A percentile compares a stretch with the other conserved stretches of the same genome.
Conservation (phyloP, 2,329 filamentous ascomycete genomes). For the Periconia sp. region DNA sequence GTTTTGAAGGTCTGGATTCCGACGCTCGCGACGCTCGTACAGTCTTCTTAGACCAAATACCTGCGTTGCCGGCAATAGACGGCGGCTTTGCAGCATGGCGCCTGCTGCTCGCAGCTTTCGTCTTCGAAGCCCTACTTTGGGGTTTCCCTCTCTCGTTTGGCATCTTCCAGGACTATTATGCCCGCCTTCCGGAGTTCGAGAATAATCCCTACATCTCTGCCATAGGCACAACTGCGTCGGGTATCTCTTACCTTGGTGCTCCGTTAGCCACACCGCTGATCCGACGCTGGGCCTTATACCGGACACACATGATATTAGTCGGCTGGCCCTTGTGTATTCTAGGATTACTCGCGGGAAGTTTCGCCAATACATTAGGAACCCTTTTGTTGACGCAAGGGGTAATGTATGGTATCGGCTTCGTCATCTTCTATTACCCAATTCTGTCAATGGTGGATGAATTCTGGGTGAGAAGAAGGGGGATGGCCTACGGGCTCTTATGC, state of each 20-base stretch:
- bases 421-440: conserved; percentile 55
- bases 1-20: no score
- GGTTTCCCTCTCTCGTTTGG: conserved; percentile 29
- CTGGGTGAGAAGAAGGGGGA: conserved; percentile 57
- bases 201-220: conserved; percentile 17
- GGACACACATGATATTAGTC: conserved; percentile 32
- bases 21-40: no score
- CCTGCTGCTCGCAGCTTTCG: conserved; percentile 56
- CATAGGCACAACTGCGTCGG: conserved; percentile 32
- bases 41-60: no score
- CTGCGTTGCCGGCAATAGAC: conserved; percentile 20
- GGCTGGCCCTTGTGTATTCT: conserved; percentile 41
- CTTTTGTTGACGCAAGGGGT: conserved; percentile 46
- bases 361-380: conserved; percentile 32
- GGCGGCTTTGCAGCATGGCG: conserved; percentile 51
- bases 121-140: conserved; percentile 57
- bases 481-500: conserved; percentile 57
- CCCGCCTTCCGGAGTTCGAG: conserved; percentile 13
- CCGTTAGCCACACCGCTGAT: conserved; percentile 45
- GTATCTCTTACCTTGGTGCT: conserved; percentile 52
- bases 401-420: conserved; percentile 50
- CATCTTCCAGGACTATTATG: conserved; percentile 31
- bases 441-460: conserved; percentile 57
- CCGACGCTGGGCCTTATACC: conserved; percentile 34
- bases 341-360: conserved; percentile 40